phyloP scores from a whole-genome alignment of 805 yeast genomes.

The Candida fluviatilis region DNA sequence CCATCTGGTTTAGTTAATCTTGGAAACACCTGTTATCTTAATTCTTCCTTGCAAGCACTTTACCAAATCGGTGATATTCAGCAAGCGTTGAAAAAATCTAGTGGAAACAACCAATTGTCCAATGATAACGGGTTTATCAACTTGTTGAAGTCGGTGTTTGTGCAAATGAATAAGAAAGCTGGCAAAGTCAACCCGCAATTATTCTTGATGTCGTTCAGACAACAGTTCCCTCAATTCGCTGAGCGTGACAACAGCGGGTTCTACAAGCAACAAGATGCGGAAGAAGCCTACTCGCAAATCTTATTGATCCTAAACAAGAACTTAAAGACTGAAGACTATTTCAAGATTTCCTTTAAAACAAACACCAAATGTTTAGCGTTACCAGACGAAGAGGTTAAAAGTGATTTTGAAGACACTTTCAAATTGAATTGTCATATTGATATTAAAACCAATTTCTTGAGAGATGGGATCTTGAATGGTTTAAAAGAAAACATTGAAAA shows the following conservation, averaged over 20 bases:
- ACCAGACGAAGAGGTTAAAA: conserved; percentile 25
- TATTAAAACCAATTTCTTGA: conserved; percentile 78
- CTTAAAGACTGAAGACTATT: conserved; percentile 51
- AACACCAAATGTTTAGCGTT: conserved; percentile 57
- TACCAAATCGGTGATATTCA: conserved; percentile 42
- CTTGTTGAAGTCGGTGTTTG: conserved; percentile 42
- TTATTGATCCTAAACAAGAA: conserved; percentile 47
- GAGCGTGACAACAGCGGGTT: conserved; percentile 68
- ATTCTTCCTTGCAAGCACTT: conserved; percentile 61
- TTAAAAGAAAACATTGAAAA: conserved; percentile 76
- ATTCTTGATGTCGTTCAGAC: conserved; percentile 62
- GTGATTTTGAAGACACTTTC: conserved; percentile 45
- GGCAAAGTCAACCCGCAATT: conserved; percentile 61
- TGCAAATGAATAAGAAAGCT: conserved; percentile 42
- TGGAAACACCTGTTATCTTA: conserved; percentile 78
- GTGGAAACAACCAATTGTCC: conserved; percentile 2
- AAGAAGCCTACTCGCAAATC: conserved; percentile 86
- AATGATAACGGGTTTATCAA: conserved; percentile 15
- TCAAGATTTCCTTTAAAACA: conserved; percentile 63
- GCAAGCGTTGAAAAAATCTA: conserved; percentile 19
- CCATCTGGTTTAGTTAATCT: conserved; percentile 68
- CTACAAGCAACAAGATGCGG: conserved; percentile 96
- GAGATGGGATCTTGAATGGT: conserved; percentile 76
- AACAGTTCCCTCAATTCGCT: conserved; percentile 80
- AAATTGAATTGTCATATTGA: conserved; percentile 90